These are phyloP conservation scores for Eustoma russellianum DNA, from an alignment of 257 asterid species.

Conservation along the genomic window DNA sequence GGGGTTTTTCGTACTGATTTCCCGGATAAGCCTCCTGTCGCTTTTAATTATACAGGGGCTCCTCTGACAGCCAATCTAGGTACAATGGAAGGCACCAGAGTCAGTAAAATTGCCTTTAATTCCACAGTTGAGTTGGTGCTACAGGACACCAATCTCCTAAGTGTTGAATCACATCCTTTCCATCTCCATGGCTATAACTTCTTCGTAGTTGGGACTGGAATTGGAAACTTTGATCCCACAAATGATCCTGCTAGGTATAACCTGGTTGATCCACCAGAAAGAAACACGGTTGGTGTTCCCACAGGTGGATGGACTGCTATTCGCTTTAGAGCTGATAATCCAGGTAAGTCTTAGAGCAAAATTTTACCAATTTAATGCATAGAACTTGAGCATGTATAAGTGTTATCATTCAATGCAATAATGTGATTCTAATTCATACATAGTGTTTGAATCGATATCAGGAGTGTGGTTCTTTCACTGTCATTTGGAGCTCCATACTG, in stretches of 20 bases:
- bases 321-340: slow-evolving; percentile 72
- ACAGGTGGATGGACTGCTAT: slow-evolving; percentile 89
- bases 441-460: not conserved
- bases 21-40: slow-evolving; percentile 26
- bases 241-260: slow-evolving; percentile 44
- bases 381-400: no score
- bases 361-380: not conserved
- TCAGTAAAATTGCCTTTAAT: slow-evolving; percentile 49
- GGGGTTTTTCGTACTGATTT: slow-evolving; percentile 22
- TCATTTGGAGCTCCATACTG: slow-evolving; percentile 57
- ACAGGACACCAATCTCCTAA: slow-evolving; percentile 56
- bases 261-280: slow-evolving; percentile 63
- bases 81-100: slow-evolving; percentile 31
- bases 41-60: slow-evolving; percentile 41
- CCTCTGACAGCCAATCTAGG: slow-evolving; percentile 61
- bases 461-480: slow-evolving; percentile 74
- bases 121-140: slow-evolving; percentile 58
- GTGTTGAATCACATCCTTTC: slow-evolving; percentile 69
- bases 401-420: no score
- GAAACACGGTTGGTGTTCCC: slow-evolving; percentile 73
- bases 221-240: slow-evolving; percentile 52
- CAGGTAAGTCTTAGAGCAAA: slow-evolving; percentile 29
- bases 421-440: no score
- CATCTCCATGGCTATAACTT: slow-evolving; percentile 78
- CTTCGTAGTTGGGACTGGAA: slow-evolving; percentile 61